Percentiles rank a stretch among this genome's conserved stretches.
Evolutionary conservation across 2,329 filamentous ascomycete species (phyloP).

Genomic region (Fusarium sp.): DNA sequence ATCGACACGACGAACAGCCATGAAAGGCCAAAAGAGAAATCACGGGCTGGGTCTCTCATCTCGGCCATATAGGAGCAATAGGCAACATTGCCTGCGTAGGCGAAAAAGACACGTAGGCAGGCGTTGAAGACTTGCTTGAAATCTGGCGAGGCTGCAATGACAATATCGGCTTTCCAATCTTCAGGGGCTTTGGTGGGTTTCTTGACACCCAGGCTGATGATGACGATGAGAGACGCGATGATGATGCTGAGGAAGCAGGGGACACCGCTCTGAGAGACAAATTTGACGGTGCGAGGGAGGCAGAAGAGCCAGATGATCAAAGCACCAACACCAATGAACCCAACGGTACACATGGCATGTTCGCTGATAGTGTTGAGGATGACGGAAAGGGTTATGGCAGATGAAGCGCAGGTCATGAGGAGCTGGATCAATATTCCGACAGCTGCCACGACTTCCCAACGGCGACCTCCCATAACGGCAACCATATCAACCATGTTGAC

Average conservation of each 20-base stretch:
- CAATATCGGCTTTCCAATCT: constrained; percentile 18
- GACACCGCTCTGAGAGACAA: constrained; percentile 12
- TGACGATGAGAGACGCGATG: constrained; percentile 5
- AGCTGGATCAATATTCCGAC: constrained; percentile 2
- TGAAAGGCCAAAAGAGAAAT: constrained; percentile 22
- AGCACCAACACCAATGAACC: background rate
- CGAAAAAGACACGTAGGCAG: constrained; percentile 25
- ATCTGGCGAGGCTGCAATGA: background rate
- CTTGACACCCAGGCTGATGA: constrained; percentile 3
- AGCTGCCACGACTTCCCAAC: background rate
- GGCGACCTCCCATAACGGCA: constrained; percentile 57
- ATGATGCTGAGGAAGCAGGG: constrained; percentile 10
- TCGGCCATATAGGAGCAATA: constrained; percentile 35
- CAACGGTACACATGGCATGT: constrained; percentile 1
- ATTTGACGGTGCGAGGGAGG: constrained; percentile 4
- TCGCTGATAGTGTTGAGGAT: constrained; percentile 11
- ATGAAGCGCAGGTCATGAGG: background rate
- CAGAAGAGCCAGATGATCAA: constrained; percentile 5
- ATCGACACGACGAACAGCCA: constrained; percentile 21
- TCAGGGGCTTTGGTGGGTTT: background rate
- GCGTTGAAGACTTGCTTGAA: constrained; percentile 16
- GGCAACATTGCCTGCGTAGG: constrained; percentile 32
- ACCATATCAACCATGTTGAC: constrained; percentile 77
- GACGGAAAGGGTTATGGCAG: constrained; percentile 2
- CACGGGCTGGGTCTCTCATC: constrained; percentile 29